Evolutionary conservation across 139 green algal genomes (phyloP), one percentile per base, ranked within the genome.

Genomic region (Picochlorum costavermella): DNA sequence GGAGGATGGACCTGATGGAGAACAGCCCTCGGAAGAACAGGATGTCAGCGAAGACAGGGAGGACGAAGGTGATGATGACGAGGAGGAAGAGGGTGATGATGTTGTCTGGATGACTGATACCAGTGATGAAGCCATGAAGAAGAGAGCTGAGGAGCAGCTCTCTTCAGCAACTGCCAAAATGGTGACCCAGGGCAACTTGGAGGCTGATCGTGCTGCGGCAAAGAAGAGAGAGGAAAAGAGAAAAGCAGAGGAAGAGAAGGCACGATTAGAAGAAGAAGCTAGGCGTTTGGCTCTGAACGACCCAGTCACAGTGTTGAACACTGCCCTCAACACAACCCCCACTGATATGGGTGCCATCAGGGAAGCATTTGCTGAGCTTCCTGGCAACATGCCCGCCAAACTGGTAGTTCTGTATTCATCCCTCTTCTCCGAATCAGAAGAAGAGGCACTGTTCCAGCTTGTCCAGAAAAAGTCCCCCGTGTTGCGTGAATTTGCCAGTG

Each of bases 41-140:
- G 64, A 61, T 20, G 73, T 77, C 5, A 74, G 68, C 25, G 71
- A 71, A 16, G 72, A 78, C 20, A 40, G 33, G 33, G 8, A 40
- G 8, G 33, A 28, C 6, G 50, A 33, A n/a, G n/a, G n/a, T 11
- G 71, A 69, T 16, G 75, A 85, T 16, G 70, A 79, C 0, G 65
- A 71, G 13, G 70, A 67, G 55, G 65, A 74, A n/a, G 68, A 60
- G 36, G 84, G 82, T 10, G 77, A 80, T 11, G 83, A 92, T 8
- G 86, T 95, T 17, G 88, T 90, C 55, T 97, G 92, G 90, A 80
- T 87, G 78, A 96, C 92, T 0, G 92, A 97, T 87, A 97, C 90
- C 1, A 81, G 77, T 20, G 87, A 81, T 6, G 89, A 85, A n/a
- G 83, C 72, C 14, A 73, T 81, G 65, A 62, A 67, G 5, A 55